A percentile compares a stretch with the other conserved stretches of the same genome.
Evolutionary conservation across 2,329 filamentous ascomycete genomes (phyloP).

Genomic region (Monosporascus sp.): DNA sequence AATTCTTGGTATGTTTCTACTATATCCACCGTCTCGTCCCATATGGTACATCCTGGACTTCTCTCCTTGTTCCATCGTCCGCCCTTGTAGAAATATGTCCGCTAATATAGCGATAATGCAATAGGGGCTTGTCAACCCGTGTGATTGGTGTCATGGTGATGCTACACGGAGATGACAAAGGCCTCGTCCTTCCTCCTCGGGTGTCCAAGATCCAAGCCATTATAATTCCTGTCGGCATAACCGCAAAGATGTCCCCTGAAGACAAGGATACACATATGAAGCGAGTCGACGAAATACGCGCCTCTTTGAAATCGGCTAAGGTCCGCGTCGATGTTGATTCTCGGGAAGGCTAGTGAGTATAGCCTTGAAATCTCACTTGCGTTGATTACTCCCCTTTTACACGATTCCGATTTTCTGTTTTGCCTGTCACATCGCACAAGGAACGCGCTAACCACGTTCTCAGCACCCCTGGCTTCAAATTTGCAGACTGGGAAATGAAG

Average conservation of each 20-base stretch:
- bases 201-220: constrained; percentile 82
- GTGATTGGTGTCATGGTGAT: constrained; percentile 99
- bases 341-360: constrained; percentile 67
- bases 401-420: neutral
- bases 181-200: constrained; percentile 85
- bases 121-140: constrained; percentile 82
- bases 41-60: neutral
- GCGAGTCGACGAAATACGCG: constrained; percentile 66
- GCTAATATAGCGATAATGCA: neutral
- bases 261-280: constrained; percentile 71
- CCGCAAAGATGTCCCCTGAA: constrained; percentile 76
- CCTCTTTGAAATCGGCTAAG: constrained; percentile 63
- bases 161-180: constrained; percentile 94
- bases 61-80: neutral
- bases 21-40: neutral
- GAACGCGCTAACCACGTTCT: constrained; percentile 3
- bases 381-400: too few relatives aligned
- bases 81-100: neutral
- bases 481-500: constrained; percentile 98
- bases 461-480: constrained; percentile 86
- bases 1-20: constrained; percentile 66
- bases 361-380: constrained; percentile 4
- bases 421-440: too few relatives aligned
- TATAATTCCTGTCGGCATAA: constrained; percentile 89
- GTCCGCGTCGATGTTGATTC: constrained; percentile 77